Conservation (phyloP, 345 rosid genomes). For the Eucalyptus coolabah region DNA sequence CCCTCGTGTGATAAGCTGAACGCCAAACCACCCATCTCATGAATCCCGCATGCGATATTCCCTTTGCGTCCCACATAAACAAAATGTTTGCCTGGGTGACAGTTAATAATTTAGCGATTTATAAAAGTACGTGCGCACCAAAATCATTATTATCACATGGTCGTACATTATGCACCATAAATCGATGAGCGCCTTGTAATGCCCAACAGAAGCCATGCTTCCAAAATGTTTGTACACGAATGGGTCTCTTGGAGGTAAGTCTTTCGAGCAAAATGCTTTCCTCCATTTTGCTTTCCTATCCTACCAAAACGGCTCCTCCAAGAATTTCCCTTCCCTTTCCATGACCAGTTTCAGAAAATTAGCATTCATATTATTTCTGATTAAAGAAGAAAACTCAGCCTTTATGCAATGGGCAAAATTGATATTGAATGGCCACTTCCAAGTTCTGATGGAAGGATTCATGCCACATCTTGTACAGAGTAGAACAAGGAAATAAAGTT, state of each 20-base stretch:
- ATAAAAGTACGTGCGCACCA: too few relatives aligned
- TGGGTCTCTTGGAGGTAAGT: constrained; percentile 27
- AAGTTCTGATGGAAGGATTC: neutral
- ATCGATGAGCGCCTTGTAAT: constrained; percentile 56
- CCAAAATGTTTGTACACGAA: constrained; percentile 57
- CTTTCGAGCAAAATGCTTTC: constrained; percentile 27
- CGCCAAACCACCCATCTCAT: constrained; percentile 57
- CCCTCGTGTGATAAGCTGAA: constrained; percentile 60
- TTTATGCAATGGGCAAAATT: neutral
- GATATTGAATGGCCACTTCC: neutral
- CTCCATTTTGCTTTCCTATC: constrained; percentile 29
- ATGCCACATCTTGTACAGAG: neutral
- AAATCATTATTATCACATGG: neutral
- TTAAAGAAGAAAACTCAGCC: neutral
- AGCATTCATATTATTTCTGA: neutral
- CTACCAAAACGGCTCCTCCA: constrained; percentile 32
- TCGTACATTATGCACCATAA: constrained; percentile 21
- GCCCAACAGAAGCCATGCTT: constrained; percentile 66
- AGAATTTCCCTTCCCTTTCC: constrained; percentile 59
- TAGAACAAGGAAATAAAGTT: neutral
- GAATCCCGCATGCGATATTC: constrained; percentile 43
- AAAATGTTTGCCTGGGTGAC: neutral
- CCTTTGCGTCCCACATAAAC: constrained; percentile 27
- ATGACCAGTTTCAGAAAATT: constrained; percentile 27
- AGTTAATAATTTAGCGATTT: accelerated